phyloP scores from a whole-genome alignment of 768 basidiomycete genomes.

The Suillus clintonianus region DNA sequence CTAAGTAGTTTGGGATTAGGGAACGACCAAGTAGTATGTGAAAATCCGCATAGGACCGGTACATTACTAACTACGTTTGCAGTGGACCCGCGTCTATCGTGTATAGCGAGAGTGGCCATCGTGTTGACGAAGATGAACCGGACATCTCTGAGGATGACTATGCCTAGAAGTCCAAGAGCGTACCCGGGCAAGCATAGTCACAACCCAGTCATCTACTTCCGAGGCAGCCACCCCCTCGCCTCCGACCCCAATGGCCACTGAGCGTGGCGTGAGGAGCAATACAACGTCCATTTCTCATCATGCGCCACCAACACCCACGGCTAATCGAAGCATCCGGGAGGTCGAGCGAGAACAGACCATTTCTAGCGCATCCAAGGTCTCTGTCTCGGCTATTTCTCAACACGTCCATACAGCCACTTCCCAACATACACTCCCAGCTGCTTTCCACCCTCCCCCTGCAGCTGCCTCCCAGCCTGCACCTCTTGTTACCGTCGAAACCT shows the following conservation, averaged over 20 bases:
- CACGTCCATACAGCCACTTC: not conserved
- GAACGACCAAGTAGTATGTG: slow-evolving; percentile 72
- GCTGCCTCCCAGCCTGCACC: not conserved
- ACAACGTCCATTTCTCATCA: slow-evolving; percentile 6
- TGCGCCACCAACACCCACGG: not conserved
- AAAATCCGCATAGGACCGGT: not conserved
- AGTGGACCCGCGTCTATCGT: slow-evolving; percentile 82
- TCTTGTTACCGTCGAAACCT: not conserved
- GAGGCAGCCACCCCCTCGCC: slow-evolving; percentile 10
- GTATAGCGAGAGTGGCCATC: slow-evolving; percentile 78
- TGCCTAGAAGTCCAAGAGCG: slow-evolving; percentile 33
- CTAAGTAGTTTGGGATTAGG: slow-evolving; percentile 39
- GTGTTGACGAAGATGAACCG: slow-evolving; percentile 72
- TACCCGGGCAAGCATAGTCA: slow-evolving; percentile 22
- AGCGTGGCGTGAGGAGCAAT: not conserved
- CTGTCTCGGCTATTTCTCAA: slow-evolving; percentile 31
- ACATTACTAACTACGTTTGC: slow-evolving; percentile 6
- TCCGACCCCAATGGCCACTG: slow-evolving; percentile 11
- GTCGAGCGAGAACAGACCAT: slow-evolving; percentile 23
- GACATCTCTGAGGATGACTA: slow-evolving; percentile 68
- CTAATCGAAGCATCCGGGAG: slow-evolving; percentile 22
- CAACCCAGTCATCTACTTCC: slow-evolving; percentile 19
- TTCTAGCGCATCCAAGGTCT: slow-evolving; percentile 27
- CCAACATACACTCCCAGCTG: slow-evolving; percentile 16
- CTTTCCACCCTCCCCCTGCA: not conserved